phyloP scores from a whole-genome alignment of 176 grass and related monocot genomes.

The Urochloa ruziziensis region DNA sequence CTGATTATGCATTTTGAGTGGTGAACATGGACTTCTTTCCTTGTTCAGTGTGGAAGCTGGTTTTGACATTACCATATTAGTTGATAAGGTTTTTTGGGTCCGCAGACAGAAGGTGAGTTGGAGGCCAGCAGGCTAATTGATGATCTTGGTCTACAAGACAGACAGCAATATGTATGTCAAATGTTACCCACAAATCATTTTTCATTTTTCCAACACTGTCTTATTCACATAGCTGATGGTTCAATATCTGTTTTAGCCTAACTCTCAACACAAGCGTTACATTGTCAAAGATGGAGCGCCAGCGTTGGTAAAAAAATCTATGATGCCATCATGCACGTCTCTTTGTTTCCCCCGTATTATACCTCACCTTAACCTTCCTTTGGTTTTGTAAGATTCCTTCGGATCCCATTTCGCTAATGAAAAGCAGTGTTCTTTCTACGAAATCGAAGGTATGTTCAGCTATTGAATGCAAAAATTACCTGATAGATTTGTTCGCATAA shows the following conservation, averaged over 20 bases:
- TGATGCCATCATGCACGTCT: not conserved
- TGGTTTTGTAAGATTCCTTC: slow-evolving; percentile 64
- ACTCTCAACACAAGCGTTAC: slow-evolving; percentile 89
- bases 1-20: not conserved
- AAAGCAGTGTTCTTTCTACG: slow-evolving; percentile 77
- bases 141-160: slow-evolving; percentile 69
- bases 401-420: slow-evolving; percentile 71
- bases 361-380: slow-evolving; percentile 22
- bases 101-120: slow-evolving; percentile 53
- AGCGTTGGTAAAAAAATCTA: slow-evolving; percentile 61
- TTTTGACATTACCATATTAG: not conserved
- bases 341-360: not conserved
- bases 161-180: slow-evolving; percentile 79
- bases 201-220: slow-evolving; percentile 5
- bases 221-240: slow-evolving; percentile 23
- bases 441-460: slow-evolving; percentile 72
- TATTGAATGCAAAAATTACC: not conserved
- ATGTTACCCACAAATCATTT: slow-evolving; percentile 24
- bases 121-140: slow-evolving; percentile 80
- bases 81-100: not conserved
- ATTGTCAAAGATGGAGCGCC: slow-evolving; percentile 80
- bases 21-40: not conserved
- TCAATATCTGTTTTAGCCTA: slow-evolving; percentile 57
- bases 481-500: not conserved
- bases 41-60: not conserved